Conservation (phyloP, 495 filamentous ascomycete genomes). For the Cercophora newfieldiana region DNA sequence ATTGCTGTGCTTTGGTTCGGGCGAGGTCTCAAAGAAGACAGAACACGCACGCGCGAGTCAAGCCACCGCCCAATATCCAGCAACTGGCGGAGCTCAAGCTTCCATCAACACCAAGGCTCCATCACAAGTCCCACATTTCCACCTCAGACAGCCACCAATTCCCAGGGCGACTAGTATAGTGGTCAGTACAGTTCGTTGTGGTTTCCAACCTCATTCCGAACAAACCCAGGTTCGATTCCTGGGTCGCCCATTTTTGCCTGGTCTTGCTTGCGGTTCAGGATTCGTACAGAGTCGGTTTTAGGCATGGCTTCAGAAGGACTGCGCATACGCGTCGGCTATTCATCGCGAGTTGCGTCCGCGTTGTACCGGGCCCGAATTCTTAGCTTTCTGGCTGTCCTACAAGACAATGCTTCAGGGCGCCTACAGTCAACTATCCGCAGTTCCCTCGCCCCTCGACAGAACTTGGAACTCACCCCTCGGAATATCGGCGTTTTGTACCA, state of each 20-base stretch:
- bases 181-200: conserved; percentile 19
- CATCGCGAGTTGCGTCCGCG: no score
- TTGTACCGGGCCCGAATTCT: no score
- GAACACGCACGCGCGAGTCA: neutral
- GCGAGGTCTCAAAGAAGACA: no score
- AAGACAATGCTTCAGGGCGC: no score
- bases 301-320: no score
- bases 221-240: conserved; percentile 19
- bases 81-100: neutral
- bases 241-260: conserved; percentile 10
- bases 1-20: no score
- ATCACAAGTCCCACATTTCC: neutral
- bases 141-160: neutral
- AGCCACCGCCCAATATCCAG: neutral
- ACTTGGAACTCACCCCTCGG: no score
- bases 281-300: neutral
- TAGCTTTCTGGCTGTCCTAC: no score
- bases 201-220: conserved; percentile 10
- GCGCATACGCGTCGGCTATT: no score
- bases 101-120: neutral
- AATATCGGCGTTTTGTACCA: no score
- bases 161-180: conserved; percentile 16
- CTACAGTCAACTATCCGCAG: no score
- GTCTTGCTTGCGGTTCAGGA: neutral
- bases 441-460: no score